A percentile compares a stretch with the other conserved stretches of the same genome.
Evolutionary conservation across 2,329 filamentous ascomycete genomes (phyloP).

Genomic region (Fusarium liriodendri): DNA sequence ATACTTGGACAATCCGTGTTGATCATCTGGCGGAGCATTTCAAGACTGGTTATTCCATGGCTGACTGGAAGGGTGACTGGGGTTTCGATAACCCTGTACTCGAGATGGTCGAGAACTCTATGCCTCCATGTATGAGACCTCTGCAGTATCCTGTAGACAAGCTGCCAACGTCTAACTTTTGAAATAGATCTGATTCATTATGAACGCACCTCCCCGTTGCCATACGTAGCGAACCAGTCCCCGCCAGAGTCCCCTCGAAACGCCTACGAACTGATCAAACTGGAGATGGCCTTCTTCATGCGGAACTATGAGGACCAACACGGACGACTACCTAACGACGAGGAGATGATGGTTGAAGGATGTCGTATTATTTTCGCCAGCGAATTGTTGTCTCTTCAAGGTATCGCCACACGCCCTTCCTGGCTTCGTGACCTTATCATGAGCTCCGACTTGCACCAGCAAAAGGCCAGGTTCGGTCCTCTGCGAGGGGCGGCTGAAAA

Average conservation of each 20-base stretch:
- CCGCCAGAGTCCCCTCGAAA: slow-evolving; percentile 62
- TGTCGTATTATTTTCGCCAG: slow-evolving; percentile 68
- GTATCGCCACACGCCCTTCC: slow-evolving; percentile 52
- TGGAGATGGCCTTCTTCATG: slow-evolving; percentile 66
- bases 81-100: slow-evolving; percentile 72
- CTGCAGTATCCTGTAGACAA: slow-evolving; percentile 51
- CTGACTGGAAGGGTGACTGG: slow-evolving; percentile 77
- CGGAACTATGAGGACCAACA: slow-evolving; percentile 57
- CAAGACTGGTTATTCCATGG: slow-evolving; percentile 74
- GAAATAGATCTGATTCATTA: slow-evolving; percentile 71
- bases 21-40: slow-evolving; percentile 77
- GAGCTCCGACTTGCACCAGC: slow-evolving; percentile 55
- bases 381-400: slow-evolving; percentile 58
- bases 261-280: slow-evolving; percentile 71
- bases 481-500: slow-evolving; percentile 59
- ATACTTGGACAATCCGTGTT: slow-evolving; percentile 69
- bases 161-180: slow-evolving; percentile 55
- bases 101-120: slow-evolving; percentile 74
- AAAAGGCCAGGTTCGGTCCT: slow-evolving; percentile 61
- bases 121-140: slow-evolving; percentile 70
- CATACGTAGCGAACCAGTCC: slow-evolving; percentile 61
- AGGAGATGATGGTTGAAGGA: slow-evolving; percentile 68
- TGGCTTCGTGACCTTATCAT: slow-evolving; percentile 72
- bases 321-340: slow-evolving; percentile 58
- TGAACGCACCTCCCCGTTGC: slow-evolving; percentile 67